Evolutionary conservation across 2,329 filamentous ascomycete species (phyloP).

Genomic region (Byssochlamys sp.): DNA sequence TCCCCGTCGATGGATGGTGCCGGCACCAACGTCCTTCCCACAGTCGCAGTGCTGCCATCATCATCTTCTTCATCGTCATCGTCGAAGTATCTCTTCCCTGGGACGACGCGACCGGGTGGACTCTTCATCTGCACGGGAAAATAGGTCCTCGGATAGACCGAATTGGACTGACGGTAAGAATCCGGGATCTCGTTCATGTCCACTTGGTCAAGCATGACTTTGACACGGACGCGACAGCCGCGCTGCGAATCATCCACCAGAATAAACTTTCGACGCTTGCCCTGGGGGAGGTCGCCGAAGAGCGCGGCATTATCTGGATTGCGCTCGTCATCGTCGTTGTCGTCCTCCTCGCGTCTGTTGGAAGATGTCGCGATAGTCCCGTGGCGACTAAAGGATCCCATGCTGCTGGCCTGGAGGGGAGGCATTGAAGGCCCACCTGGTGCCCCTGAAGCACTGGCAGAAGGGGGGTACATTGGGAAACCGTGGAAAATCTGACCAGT

Average conservation of each 20-base stretch:
- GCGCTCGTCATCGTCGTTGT: constrained; percentile 17
- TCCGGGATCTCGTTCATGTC: constrained; percentile 94
- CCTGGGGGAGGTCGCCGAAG: constrained; percentile 79
- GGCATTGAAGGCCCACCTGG: constrained; percentile 52
- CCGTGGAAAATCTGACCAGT: constrained; percentile 65
- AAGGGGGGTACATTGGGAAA: constrained; percentile 56
- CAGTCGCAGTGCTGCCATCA: constrained; percentile 23
- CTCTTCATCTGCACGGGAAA: constrained; percentile 89
- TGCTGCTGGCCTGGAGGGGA: constrained; percentile 50
- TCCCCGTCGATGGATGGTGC: constrained; percentile 59
- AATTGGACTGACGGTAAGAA: constrained; percentile 80
- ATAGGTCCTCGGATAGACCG: constrained; percentile 82
- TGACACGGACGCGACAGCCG: constrained; percentile 71
- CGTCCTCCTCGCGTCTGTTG: constrained; percentile 13
- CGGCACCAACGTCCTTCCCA: constrained; percentile 46
- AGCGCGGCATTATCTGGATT: constrained; percentile 51
- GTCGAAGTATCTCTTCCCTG: constrained; percentile 64
- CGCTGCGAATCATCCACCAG: constrained; percentile 82
- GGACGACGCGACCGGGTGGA: constrained; percentile 60
- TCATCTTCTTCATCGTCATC: constrained; percentile 48
- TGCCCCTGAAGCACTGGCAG: constrained; percentile 43
- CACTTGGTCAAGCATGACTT: constrained; percentile 84
- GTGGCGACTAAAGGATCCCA: constrained; percentile 33
- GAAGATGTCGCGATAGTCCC: constrained; percentile 25
- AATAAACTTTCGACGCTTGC: constrained; percentile 92